phyloP scores from a whole-genome alignment of 2,329 filamentous ascomycete genomes.

The Ceratocystis cacaofunesta region DNA sequence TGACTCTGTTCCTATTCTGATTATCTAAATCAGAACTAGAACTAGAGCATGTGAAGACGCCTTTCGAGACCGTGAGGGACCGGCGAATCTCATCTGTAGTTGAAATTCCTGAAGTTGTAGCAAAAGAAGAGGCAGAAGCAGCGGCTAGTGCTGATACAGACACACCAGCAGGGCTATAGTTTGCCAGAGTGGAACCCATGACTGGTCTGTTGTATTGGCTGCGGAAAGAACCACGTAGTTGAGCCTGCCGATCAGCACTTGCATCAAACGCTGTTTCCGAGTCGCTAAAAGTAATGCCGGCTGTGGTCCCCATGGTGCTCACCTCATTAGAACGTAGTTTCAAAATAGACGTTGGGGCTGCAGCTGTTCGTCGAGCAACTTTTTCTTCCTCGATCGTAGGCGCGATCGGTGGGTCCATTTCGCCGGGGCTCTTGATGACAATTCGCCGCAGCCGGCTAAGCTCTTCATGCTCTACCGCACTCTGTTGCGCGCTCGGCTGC shows the following conservation, averaged over 20 bases:
- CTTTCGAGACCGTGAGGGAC: conserved; percentile 1
- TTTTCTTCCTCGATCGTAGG: conserved; percentile 27
- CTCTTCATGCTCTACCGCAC: background rate
- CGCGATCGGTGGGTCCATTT: conserved; percentile 17
- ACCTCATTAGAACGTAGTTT: conserved; percentile 18
- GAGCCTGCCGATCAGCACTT: conserved; percentile 14
- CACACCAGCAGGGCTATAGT: background rate
- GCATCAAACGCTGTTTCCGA: background rate
- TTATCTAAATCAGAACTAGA: no score
- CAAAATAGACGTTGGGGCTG: conserved; percentile 25
- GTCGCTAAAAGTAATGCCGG: background rate
- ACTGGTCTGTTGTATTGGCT: conserved; percentile 21
- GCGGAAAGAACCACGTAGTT: conserved; percentile 7
- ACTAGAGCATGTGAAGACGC: background rate
- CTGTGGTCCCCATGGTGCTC: no score
- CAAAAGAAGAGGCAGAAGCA: background rate
- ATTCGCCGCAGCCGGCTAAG: conserved; percentile 17
- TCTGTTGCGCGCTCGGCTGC: background rate
- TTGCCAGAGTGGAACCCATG: conserved; percentile 18
- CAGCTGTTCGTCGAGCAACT: conserved; percentile 23
- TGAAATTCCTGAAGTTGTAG: background rate
- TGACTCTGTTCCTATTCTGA: background rate
- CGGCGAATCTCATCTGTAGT: conserved; percentile 14
- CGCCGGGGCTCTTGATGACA: conserved; percentile 20
- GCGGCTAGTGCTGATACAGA: background rate